These are phyloP conservation scores for Orbilia javanica DNA, from an alignment of 2,329 filamentous ascomycete species.

Conservation along the genomic window DNA sequence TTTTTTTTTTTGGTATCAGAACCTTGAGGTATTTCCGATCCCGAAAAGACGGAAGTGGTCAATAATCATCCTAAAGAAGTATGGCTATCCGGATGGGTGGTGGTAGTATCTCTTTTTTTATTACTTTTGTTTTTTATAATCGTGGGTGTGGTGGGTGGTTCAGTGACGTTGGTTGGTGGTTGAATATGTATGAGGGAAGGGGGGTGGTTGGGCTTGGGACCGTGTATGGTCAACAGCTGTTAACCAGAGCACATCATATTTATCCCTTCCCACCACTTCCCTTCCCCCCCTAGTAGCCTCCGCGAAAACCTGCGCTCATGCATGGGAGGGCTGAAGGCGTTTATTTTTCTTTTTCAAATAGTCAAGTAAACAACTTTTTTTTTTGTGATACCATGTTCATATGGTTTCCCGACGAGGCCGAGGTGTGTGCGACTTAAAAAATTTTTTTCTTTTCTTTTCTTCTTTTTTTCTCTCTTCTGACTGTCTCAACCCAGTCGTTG, in stretches of 20 bases:
- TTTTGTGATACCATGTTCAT: slow-evolving; percentile 29
- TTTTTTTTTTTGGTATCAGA: neutral
- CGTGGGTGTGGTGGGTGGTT: slow-evolving; percentile 33
- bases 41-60: neutral
- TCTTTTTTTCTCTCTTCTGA: neutral
- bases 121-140: neutral
- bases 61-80: slow-evolving; percentile 33
- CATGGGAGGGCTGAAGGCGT: slow-evolving; percentile 34
- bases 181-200: slow-evolving; percentile 20
- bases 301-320: slow-evolving; percentile 55
- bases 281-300: slow-evolving; percentile 14
- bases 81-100: slow-evolving; percentile 24
- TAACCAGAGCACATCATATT: slow-evolving; percentile 39
- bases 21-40: neutral
- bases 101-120: too few species aligned
- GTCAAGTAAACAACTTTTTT: neutral
- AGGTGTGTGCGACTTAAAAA: neutral
- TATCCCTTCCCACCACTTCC: too few species aligned
- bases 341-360: slow-evolving; percentile 4
- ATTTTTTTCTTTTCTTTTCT: too few species aligned
- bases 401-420: neutral
- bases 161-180: slow-evolving; percentile 20
- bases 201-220: slow-evolving; percentile 27
- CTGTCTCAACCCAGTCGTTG: slow-evolving; percentile 1
- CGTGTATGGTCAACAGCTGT: slow-evolving; percentile 15